Evolutionary conservation across 208 protist genomes (phyloP), one percentile per base, ranked within the genome.

Genomic region (Wallacemonas rigidus): DNA sequence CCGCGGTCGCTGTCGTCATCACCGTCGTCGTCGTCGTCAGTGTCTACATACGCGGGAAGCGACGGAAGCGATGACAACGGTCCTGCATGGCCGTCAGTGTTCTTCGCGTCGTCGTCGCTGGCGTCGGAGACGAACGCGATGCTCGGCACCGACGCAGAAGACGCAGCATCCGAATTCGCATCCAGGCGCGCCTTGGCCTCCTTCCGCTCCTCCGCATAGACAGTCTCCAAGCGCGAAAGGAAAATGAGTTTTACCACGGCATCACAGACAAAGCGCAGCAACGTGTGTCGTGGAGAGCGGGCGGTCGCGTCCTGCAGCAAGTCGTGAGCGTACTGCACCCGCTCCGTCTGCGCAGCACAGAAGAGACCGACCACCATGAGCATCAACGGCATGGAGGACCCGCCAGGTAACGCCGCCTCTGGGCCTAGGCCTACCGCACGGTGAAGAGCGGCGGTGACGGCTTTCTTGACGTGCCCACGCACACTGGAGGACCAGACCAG

Each of bases 191-290:
- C 43, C 5, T 14, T 7, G 5, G 36, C 60, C 40, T 48, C 15
- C 4, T 38, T 17, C 12, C 60, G 60, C 43, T 65, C 60, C 41
- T 38, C 75, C 17, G 72, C 68, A 45, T 70, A 56, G 36, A 55
- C 55, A 15, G 65, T 74, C 61, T 90, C 56, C 35, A 93, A 75
- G 41, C 77, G 68, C 54, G 91, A 82, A 2, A 79, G 75, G 62
- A 92, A 93, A 3, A 83, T 78, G 11, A 93, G 73, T 55, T 83
- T 89, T 65, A 93, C 88, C 26, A 92, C 68, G 2, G 67, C 79
- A 50, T 91, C 85, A 45, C 83, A 88, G 12, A 84, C 77, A 69
- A 93, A 88, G 2, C 83, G 90, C 69, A 93, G 74, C 60, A 93
- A 70, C 14, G 58, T 53, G 50, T 51, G 44, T 6, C 58, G 47